Evolutionary conservation across 495 filamentous ascomycete genomes (phyloP), one percentile per base, ranked within the genome.

Genomic region (Cladorrhinum samala): DNA sequence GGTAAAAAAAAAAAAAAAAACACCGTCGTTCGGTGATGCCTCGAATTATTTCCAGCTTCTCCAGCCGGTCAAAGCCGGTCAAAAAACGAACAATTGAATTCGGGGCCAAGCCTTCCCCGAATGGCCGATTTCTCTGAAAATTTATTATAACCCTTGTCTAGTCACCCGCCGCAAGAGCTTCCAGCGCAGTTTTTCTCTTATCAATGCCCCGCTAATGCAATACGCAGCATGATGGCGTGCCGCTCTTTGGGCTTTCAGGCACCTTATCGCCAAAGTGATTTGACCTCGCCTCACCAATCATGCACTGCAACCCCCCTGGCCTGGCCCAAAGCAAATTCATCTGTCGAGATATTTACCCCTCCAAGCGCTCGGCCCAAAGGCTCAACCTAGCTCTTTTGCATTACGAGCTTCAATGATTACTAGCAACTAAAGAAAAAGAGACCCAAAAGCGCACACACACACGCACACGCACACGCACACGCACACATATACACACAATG

Each of bases 401-500:
- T n/a, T n/a, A n/a, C n/a, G n/a, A n/a, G n/a, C n/a, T n/a, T n/a
- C n/a, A n/a, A n/a, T n/a, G n/a, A n/a, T n/a, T n/a, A n/a, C n/a
- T n/a, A n/a, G n/a, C n/a, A n/a, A n/a, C n/a, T n/a, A n/a, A n/a
- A n/a, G n/a, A n/a, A n/a, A n/a, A n/a, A n/a, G n/a, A 18, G 30
- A 39, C 51, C 43, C 37, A 39, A 54, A 3, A 47, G n/a, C n/a
- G n/a, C n/a, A 52, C 46, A 20, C 36, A 17, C 40, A 55, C 46
- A 13, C 37, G 55, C 55, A 17, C 23, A 44, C 47, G 45, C 49
- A 37, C 16, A 17, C 9, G 21, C 49, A 36, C 21, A 39, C 41
- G 9, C 25, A 19, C 46, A 36, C 17, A 39, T 42, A 7, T 25
- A 45, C 17, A 38, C 54, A 69, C 19, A 25, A 79, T 79, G 78